Conservation (phyloP, 352 stramenopile genomes). For the Discostella stelligera region DNA sequence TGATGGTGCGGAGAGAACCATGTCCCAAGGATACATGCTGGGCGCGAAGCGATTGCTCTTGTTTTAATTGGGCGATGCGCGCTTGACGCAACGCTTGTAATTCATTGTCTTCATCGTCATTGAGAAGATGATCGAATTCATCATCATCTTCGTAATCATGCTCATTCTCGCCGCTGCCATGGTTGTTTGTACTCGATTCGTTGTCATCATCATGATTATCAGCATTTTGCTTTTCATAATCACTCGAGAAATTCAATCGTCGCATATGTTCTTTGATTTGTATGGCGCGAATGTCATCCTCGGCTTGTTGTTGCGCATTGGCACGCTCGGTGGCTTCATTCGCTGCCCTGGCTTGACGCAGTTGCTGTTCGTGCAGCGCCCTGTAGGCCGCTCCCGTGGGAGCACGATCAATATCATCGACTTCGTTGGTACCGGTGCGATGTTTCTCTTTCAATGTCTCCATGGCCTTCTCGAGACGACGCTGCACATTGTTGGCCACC, state of each 20-base stretch:
- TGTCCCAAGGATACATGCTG: slow-evolving; percentile 83
- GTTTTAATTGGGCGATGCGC: slow-evolving; percentile 80
- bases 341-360: slow-evolving; percentile 32
- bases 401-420: slow-evolving; percentile 64
- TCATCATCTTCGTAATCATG: slow-evolving; percentile 54
- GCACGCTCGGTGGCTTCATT: neutral
- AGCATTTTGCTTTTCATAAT: slow-evolving; percentile 52
- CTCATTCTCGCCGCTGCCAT: neutral
- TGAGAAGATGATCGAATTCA: slow-evolving; percentile 69
- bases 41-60: slow-evolving; percentile 76
- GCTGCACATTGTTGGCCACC: slow-evolving; percentile 80
- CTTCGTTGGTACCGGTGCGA: slow-evolving; percentile 49
- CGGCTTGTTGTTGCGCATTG: slow-evolving; percentile 15
- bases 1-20: slow-evolving; percentile 87
- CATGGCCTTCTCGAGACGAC: slow-evolving; percentile 77
- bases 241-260: slow-evolving; percentile 39
- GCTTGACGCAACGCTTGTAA: slow-evolving; percentile 82
- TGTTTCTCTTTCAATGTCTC: slow-evolving; percentile 82
- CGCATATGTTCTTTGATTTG: slow-evolving; percentile 42
- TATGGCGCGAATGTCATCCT: slow-evolving; percentile 34
- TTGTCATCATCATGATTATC: slow-evolving; percentile 4
- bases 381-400: slow-evolving; percentile 62
- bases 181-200: neutral
- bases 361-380: slow-evolving; percentile 33
- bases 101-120: slow-evolving; percentile 84